phyloP scores from a whole-genome alignment of 768 basidiomycete genomes.

The Steccherinum ochraceum region DNA sequence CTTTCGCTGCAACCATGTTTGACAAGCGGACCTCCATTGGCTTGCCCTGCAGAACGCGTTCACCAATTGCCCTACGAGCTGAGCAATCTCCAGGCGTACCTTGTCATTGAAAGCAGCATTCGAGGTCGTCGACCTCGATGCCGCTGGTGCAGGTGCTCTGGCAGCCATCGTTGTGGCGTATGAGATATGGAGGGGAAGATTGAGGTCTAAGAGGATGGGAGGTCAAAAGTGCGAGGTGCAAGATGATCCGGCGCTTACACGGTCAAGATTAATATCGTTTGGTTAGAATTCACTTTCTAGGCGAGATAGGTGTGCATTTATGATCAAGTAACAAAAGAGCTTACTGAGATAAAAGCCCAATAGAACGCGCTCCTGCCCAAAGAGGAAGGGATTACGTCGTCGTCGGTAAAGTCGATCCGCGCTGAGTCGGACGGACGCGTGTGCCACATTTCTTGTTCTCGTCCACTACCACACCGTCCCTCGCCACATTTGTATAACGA shows the following conservation, averaged over 20 bases:
- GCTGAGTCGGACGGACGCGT: not conserved
- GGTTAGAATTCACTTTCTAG: too few relatives aligned
- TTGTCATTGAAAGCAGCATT: conserved; percentile 76
- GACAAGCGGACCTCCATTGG: conserved; percentile 97
- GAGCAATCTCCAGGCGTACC: conserved; percentile 30
- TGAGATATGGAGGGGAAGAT: not conserved
- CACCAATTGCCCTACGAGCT: conserved; percentile 6
- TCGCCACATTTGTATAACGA: not conserved
- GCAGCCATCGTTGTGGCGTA: conserved; percentile 19
- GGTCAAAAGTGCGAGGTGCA: not conserved
- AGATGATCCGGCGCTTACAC: too few relatives aligned
- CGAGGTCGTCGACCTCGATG: conserved; percentile 13
- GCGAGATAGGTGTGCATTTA: too few relatives aligned
- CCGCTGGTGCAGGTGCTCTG: conserved; percentile 16
- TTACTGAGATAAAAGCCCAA: too few relatives aligned
- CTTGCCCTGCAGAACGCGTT: conserved; percentile 68
- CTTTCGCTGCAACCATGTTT: conserved; percentile 97
- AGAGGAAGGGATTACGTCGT: not conserved
- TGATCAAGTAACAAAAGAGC: too few relatives aligned
- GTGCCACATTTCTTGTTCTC: not conserved
- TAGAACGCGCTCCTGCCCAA: too few relatives aligned
- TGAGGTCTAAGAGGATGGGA: too few relatives aligned
- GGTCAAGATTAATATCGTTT: too few relatives aligned
- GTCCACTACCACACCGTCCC: not conserved
- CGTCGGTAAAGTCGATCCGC: not conserved